Evolutionary conservation across 75 land plant genomes (phyloP).

Genomic region (Pseudotsuga menziesii): DNA sequence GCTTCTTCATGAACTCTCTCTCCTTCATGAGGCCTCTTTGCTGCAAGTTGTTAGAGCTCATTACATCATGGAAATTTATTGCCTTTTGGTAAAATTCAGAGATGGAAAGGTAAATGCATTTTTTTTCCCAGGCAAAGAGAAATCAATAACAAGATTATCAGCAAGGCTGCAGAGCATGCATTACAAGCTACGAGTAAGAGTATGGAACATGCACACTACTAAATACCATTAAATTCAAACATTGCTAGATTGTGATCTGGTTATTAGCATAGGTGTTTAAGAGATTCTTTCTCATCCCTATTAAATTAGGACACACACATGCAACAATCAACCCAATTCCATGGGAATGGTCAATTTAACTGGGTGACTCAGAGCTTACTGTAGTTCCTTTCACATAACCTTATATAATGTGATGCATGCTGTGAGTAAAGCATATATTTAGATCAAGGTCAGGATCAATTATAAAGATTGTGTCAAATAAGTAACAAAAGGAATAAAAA

Average conservation of each 20-base stretch:
- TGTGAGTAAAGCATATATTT: too few relatives aligned
- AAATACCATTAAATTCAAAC: neutral
- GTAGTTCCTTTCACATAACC: too few relatives aligned
- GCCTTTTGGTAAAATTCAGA: neutral
- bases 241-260: neutral
- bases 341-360: too few relatives aligned
- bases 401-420: too few relatives aligned
- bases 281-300: too few relatives aligned
- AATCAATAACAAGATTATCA: neutral
- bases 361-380: too few relatives aligned
- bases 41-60: constrained; percentile 22
- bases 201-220: too few relatives aligned
- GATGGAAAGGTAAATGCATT: neutral
- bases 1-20: constrained; percentile 64
- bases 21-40: constrained; percentile 73
- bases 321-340: too few relatives aligned
- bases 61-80: neutral
- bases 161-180: too few relatives aligned
- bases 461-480: neutral
- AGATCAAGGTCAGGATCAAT: neutral
- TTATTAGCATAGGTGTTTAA: too few relatives aligned
- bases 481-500: neutral
- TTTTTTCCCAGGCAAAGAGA: neutral
- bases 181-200: too few relatives aligned
- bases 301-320: too few relatives aligned